Conservation (phyloP, 441 rosid species). For the Erodium trifolium region DNA sequence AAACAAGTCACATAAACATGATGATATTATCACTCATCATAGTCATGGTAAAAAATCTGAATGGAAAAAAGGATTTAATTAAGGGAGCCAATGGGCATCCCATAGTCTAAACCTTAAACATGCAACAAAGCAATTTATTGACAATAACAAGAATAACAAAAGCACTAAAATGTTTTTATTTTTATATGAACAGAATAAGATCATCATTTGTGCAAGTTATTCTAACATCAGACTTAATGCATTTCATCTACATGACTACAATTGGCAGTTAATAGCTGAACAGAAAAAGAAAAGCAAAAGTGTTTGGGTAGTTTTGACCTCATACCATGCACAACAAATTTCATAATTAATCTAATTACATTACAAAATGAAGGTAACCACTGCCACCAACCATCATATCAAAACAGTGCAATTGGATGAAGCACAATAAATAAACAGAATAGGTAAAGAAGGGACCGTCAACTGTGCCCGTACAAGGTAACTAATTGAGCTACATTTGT, state of each 20-base stretch:
- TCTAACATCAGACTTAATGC: background rate
- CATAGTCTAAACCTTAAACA: conserved; percentile 2
- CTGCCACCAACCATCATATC: conserved; percentile 3
- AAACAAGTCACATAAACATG: background rate
- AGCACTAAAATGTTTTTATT: background rate
- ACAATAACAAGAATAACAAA: background rate
- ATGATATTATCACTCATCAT: background rate
- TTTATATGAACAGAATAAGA: background rate
- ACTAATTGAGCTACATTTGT: conserved; percentile 93
- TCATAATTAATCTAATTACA: background rate
- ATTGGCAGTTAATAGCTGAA: background rate
- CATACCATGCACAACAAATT: background rate
- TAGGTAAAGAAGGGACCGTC: conserved; percentile 9
- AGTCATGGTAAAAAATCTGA: background rate
- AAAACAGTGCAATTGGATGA: background rate
- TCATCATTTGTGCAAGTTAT: background rate
- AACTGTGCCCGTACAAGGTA: conserved; percentile 55
- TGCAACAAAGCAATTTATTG: background rate
- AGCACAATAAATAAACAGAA: background rate
- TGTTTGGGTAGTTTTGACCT: background rate
- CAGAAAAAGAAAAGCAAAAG: background rate
- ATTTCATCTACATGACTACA: background rate
- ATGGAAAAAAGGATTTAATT: background rate
- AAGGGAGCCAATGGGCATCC: background rate
- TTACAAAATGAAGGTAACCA: conserved; percentile 2